Evolutionary conservation across 2,329 filamentous ascomycete genomes (phyloP).

Genomic region (Aspergillus sp.): DNA sequence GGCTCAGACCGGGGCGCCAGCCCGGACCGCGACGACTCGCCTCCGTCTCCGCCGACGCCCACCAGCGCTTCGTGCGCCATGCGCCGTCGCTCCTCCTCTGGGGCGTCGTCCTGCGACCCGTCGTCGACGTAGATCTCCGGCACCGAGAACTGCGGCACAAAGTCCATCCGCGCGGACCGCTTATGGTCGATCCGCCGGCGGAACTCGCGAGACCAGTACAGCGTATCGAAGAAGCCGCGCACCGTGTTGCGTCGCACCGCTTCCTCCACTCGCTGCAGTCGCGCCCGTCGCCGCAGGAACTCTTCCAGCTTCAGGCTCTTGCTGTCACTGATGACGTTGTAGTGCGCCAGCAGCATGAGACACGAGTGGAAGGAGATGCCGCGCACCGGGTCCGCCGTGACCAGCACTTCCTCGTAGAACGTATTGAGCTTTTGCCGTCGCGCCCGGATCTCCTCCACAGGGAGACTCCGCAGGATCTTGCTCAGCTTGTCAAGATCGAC

Average conservation of each 20-base stretch:
- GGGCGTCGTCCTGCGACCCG: constrained; percentile 50
- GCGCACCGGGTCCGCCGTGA: constrained; percentile 82
- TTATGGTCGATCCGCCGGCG: constrained; percentile 71
- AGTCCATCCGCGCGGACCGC: constrained; percentile 72
- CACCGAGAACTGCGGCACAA: constrained; percentile 74
- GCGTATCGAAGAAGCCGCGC: constrained; percentile 91
- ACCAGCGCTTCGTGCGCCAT: constrained; percentile 3
- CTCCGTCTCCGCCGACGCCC: constrained; percentile 16
- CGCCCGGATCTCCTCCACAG: constrained; percentile 70
- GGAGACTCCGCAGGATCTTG: constrained; percentile 68
- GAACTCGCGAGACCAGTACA: constrained; percentile 82
- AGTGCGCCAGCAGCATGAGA: constrained; percentile 93
- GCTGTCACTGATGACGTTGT: constrained; percentile 97
- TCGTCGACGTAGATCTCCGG: constrained; percentile 91
- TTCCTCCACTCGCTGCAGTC: constrained; percentile 91
- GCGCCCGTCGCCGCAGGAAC: constrained; percentile 83
- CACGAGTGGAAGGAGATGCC: constrained; percentile 91
- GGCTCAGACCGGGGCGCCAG: constrained; percentile 31
- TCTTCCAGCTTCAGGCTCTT: constrained; percentile 94
- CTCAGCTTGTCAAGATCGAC: constrained; percentile 77
- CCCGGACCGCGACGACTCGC: constrained; percentile 17
- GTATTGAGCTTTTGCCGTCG: constrained; percentile 79
- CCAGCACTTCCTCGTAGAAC: constrained; percentile 97
- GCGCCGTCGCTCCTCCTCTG: constrained; percentile 17
- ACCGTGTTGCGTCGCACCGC: constrained; percentile 88